Evolutionary conservation across 176 grass and related monocot genomes (phyloP).

Genomic region (Dendrocalamus sinicus): DNA sequence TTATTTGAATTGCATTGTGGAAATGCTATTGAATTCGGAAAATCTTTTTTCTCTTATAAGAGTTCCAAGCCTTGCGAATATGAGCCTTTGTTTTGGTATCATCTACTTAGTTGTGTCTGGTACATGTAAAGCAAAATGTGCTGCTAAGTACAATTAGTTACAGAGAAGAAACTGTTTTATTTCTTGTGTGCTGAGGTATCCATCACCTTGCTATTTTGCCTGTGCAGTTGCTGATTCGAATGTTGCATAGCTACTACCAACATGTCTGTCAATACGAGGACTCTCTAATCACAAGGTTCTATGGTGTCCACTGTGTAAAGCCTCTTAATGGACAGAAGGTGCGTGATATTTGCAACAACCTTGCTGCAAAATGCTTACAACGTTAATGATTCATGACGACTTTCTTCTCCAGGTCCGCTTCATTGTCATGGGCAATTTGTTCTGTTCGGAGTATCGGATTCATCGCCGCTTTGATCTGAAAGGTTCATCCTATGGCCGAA

Average conservation of each 20-base stretch:
- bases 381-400: conserved; percentile 22
- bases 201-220: conserved; percentile 34
- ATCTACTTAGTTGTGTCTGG: conserved; percentile 1
- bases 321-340: conserved; percentile 74
- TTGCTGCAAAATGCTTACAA: conserved; percentile 12
- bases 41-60: not conserved
- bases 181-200: conserved; percentile 2
- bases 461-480: conserved; percentile 97
- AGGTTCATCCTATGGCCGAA: conserved; percentile 94
- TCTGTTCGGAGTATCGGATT: conserved; percentile 90
- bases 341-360: not conserved
- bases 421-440: conserved; percentile 96
- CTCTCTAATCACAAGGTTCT: conserved; percentile 82
- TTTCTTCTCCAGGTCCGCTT: conserved; percentile 77
- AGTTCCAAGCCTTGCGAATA: not conserved
- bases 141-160: not conserved
- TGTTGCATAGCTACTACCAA: conserved; percentile 65
- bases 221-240: conserved; percentile 67
- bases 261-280: conserved; percentile 68
- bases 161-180: not conserved
- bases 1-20: not conserved
- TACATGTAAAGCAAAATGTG: not conserved
- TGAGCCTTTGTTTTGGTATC: not conserved
- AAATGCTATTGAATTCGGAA: not conserved
- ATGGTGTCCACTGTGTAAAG: conserved; percentile 87